Percentiles rank a stretch among this genome's conserved stretches.
Evolutionary conservation across 805 yeast species (phyloP).

Genomic region (Ogataea nakhonphanomensis): DNA sequence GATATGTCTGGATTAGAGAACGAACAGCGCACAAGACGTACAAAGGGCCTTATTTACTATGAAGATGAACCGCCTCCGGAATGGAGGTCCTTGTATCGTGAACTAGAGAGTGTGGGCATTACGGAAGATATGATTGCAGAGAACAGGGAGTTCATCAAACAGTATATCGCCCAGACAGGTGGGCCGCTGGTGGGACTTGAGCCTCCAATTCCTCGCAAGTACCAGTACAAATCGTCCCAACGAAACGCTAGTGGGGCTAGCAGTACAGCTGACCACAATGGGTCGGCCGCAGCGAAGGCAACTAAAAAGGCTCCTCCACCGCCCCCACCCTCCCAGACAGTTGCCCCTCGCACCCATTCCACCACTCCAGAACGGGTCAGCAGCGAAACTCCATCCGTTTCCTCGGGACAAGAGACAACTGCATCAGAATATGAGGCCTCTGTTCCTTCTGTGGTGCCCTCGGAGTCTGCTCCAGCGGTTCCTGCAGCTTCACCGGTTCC

Average conservation of each 20-base stretch:
- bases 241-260: slow-evolving; percentile 1
- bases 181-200: slow-evolving; percentile 80
- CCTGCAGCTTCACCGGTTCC: slow-evolving; percentile 1
- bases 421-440: not conserved
- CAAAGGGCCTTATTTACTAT: slow-evolving; percentile 62
- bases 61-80: slow-evolving; percentile 81
- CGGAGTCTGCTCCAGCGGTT: slow-evolving; percentile 1
- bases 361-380: slow-evolving; percentile 14
- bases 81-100: slow-evolving; percentile 73
- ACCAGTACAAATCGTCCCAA: slow-evolving; percentile 30
- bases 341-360: not conserved
- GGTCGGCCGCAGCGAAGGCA: slow-evolving; percentile 4
- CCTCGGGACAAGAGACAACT: slow-evolving; percentile 7
- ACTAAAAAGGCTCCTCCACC: slow-evolving; percentile 38
- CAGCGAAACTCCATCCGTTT: slow-evolving; percentile 1
- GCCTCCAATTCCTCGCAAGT: slow-evolving; percentile 75
- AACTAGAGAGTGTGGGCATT: slow-evolving; percentile 74
- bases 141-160: slow-evolving; percentile 76
- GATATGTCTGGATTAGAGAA: slow-evolving; percentile 38
- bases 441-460: not conserved
- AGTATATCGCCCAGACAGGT: slow-evolving; percentile 69
- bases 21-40: slow-evolving; percentile 53
- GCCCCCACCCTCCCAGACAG: slow-evolving; percentile 31
- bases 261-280: not conserved
- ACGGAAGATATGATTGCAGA: slow-evolving; percentile 87